Conservation (phyloP, 371 early-diverging fungal species). For the Apophysomyces elegans region DNA sequence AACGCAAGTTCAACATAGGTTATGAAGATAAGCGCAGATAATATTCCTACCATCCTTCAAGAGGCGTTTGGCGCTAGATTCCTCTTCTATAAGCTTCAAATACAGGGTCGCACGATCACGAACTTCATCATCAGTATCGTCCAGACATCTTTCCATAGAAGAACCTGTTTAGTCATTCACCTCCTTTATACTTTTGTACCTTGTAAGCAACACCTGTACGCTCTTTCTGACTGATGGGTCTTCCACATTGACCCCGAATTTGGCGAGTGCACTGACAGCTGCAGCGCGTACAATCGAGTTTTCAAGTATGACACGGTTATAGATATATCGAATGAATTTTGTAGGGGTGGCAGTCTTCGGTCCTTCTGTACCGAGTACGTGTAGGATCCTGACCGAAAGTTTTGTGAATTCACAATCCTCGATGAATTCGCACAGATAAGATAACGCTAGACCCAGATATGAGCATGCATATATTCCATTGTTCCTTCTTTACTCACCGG, state of each 20-base stretch:
- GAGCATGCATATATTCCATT: not conserved
- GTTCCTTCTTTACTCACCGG: constrained; percentile 49
- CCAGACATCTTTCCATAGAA: constrained; percentile 76
- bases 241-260: constrained; percentile 86
- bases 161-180: constrained; percentile 2
- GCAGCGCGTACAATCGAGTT: constrained; percentile 97
- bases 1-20: not conserved
- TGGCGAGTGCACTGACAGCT: constrained; percentile 93
- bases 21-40: not conserved
- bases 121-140: constrained; percentile 98
- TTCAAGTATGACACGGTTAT: constrained; percentile 98
- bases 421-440: constrained; percentile 98
- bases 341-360: constrained; percentile 91
- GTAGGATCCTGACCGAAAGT: constrained; percentile 93
- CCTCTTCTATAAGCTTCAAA: constrained; percentile 77
- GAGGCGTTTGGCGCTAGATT: constrained; percentile 59
- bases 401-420: constrained; percentile 99
- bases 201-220: constrained; percentile 82
- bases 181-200: constrained; percentile 31
- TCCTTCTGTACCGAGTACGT: constrained; percentile 94
- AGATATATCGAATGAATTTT: constrained; percentile 96
- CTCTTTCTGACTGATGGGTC: constrained; percentile 80
- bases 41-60: constrained; percentile 60
- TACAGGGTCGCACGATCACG: constrained; percentile 96
- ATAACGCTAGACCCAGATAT: constrained; percentile 64